Evolutionary conservation across 179 eudicot genomes (phyloP).

Genomic region (Beta macrorhiza): DNA sequence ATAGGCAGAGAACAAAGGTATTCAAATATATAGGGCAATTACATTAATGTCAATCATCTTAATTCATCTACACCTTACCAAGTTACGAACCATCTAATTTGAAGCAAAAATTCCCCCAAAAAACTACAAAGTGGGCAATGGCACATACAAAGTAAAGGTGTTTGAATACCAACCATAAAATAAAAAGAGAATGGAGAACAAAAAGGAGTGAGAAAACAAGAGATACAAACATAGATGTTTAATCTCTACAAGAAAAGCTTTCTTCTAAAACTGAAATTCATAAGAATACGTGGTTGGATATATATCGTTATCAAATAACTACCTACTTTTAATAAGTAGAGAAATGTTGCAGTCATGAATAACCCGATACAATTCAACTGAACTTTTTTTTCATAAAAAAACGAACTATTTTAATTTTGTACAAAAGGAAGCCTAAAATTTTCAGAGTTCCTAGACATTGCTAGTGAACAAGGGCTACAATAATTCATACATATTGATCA

Average conservation of each 20-base stretch:
- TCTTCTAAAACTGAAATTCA: slow-evolving; percentile 9
- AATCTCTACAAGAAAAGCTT: slow-evolving; percentile 7
- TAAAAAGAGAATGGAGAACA: neutral
- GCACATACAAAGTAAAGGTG: neutral
- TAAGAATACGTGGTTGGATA: neutral
- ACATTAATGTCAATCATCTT: neutral
- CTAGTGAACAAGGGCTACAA: slow-evolving; percentile 30
- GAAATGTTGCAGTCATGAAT: neutral
- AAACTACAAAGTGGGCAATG: neutral
- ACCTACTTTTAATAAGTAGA: neutral
- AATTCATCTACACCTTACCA: neutral
- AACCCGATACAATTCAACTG: neutral
- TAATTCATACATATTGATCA: slow-evolving; percentile 21
- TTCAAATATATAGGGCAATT: neutral
- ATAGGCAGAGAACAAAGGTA: neutral
- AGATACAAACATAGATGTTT: neutral
- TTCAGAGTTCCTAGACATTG: slow-evolving; percentile 23
- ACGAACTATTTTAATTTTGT: slow-evolving; percentile 32
- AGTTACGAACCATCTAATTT: neutral
- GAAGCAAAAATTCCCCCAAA: neutral
- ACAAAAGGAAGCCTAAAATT: slow-evolving; percentile 37
- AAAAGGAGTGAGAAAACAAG: neutral
- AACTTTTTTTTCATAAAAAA: slow-evolving; percentile 19
- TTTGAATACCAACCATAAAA: neutral
- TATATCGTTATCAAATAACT: neutral